Evolutionary conservation across 805 yeast species (phyloP).

Genomic region (Candida boidinii): DNA sequence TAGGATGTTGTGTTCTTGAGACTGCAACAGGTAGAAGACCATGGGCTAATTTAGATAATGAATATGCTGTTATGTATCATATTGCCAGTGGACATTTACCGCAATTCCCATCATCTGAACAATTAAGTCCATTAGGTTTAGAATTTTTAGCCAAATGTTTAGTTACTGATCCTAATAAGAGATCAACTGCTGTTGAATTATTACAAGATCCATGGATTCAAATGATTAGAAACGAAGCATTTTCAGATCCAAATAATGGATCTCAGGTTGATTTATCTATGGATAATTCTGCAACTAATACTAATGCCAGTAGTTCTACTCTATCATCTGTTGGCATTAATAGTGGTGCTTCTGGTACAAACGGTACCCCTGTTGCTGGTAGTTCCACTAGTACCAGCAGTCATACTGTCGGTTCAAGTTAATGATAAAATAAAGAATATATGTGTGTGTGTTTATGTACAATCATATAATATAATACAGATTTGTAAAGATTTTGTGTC

Average conservation of each 20-base stretch:
- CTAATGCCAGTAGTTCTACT: no score
- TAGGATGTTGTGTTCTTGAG: slow-evolving; percentile 92
- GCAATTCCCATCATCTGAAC: slow-evolving; percentile 70
- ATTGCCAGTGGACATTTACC: slow-evolving; percentile 95
- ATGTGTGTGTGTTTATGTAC: no score
- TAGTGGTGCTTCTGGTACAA: no score
- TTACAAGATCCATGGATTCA: slow-evolving; percentile 86
- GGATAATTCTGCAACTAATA: background rate
- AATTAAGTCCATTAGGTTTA: slow-evolving; percentile 66
- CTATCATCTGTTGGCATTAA: no score
- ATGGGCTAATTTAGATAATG: slow-evolving; percentile 94
- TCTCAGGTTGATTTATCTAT: slow-evolving; percentile 9
- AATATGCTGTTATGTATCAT: slow-evolving; percentile 98
- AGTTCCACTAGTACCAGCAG: no score
- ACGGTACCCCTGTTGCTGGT: no score
- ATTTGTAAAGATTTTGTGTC: no score
- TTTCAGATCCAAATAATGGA: slow-evolving; percentile 32
- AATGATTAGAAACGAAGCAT: slow-evolving; percentile 61
- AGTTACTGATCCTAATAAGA: slow-evolving; percentile 70
- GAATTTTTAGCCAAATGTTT: slow-evolving; percentile 67
- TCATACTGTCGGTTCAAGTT: no score
- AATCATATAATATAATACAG: no score
- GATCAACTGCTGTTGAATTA: slow-evolving; percentile 80
- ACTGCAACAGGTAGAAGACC: slow-evolving; percentile 97
- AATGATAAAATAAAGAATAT: no score